Percentiles rank a stretch among this genome's conserved stretches.
Evolutionary conservation across 1,139 yeast genomes (phyloP).

Genomic region (Geotrichum reessii): DNA sequence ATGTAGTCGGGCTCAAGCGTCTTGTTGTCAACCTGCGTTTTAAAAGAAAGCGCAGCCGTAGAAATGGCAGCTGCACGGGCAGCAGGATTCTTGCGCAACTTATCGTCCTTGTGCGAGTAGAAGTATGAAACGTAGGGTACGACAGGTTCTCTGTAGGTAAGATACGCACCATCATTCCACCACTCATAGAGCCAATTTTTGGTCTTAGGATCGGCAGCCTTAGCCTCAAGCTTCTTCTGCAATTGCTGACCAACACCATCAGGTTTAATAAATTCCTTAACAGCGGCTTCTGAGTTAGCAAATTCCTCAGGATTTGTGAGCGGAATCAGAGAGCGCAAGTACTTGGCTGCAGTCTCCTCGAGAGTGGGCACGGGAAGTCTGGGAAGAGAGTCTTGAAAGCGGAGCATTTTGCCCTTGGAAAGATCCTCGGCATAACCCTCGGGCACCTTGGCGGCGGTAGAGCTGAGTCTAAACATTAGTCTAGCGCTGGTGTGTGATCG

Average conservation of each 20-base stretch:
- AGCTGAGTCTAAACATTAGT: constrained; percentile 26
- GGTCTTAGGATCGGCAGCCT: constrained; percentile 49
- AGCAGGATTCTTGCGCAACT: constrained; percentile 57
- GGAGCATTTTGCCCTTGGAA: constrained; percentile 63
- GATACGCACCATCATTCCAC: constrained; percentile 94
- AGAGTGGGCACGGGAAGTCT: constrained; percentile 83
- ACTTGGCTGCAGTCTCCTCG: constrained; percentile 62
- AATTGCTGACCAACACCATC: constrained; percentile 63
- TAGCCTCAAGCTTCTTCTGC: constrained; percentile 58
- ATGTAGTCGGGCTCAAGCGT: constrained; percentile 66
- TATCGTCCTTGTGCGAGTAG: constrained; percentile 69
- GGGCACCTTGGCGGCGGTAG: constrained; percentile 31
- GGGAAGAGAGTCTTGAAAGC: constrained; percentile 71
- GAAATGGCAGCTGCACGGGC: constrained; percentile 63
- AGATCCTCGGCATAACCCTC: constrained; percentile 34
- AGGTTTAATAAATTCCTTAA: constrained; percentile 57
- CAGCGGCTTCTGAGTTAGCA: constrained; percentile 51
- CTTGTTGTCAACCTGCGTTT: constrained; percentile 36
- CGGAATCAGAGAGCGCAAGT: constrained; percentile 70
- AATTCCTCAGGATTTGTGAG: constrained; percentile 53
- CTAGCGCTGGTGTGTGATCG: constrained; percentile 8
- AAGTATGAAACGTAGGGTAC: constrained; percentile 92
- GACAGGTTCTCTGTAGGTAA: constrained; percentile 87
- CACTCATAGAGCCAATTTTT: constrained; percentile 89
- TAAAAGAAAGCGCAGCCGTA: constrained; percentile 40